Evolutionary conservation across 2,329 filamentous ascomycete species (phyloP).

Genomic region (Onygenales sp.): DNA sequence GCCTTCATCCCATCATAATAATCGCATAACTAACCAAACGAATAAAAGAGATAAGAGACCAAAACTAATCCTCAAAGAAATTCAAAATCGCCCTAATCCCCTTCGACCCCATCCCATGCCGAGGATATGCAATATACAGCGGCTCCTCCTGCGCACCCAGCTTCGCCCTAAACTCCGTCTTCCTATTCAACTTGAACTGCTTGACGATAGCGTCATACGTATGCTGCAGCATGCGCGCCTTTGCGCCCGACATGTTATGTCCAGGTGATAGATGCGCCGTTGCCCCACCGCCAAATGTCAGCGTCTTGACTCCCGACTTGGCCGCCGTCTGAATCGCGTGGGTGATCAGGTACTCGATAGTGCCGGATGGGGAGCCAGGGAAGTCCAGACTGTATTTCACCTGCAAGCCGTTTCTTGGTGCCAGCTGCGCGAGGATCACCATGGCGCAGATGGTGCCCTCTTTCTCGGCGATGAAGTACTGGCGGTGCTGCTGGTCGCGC

Average conservation of each 20-base stretch:
- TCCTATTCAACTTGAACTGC: constrained; percentile 71
- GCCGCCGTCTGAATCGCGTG: constrained; percentile 56
- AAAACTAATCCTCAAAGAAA: constrained; percentile 63
- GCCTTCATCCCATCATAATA: not conserved
- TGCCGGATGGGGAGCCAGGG: constrained; percentile 72
- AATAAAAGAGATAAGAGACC: not conserved
- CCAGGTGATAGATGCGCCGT: constrained; percentile 65
- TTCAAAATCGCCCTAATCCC: constrained; percentile 79
- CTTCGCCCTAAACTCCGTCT: constrained; percentile 85
- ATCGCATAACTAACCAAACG: not conserved
- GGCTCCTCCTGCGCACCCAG: constrained; percentile 76
- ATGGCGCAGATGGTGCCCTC: constrained; percentile 65
- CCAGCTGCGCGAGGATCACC: constrained; percentile 73
- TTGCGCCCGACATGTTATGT: constrained; percentile 69
- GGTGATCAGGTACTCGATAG: constrained; percentile 75
- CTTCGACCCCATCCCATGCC: constrained; percentile 70
- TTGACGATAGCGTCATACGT: constrained; percentile 75
- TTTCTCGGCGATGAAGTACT: constrained; percentile 70
- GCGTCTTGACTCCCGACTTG: constrained; percentile 50
- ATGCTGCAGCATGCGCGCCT: constrained; percentile 70
- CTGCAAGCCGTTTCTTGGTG: constrained; percentile 77
- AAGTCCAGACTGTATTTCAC: constrained; percentile 96
- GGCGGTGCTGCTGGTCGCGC: constrained; percentile 72
- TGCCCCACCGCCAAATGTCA: constrained; percentile 84
- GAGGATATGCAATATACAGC: constrained; percentile 83